Percentiles rank a stretch among this genome's conserved stretches.
phyloP scores from a whole-genome alignment of 305 asterid species.

The Vinca major region DNA sequence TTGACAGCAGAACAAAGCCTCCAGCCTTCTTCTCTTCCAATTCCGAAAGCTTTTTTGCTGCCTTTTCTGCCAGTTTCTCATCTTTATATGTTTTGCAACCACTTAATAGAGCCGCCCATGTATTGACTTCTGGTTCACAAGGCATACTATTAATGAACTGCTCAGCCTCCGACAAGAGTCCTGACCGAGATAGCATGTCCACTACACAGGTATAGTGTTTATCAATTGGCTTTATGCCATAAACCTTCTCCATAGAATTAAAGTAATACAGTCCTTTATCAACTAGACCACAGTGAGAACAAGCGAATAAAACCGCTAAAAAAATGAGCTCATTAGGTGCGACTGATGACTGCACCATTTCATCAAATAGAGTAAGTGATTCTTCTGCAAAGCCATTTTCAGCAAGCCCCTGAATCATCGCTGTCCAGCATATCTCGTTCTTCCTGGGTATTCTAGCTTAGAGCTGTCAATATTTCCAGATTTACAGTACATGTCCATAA shows the following conservation, averaged over 20 bases:
- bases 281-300: slow-evolving; percentile 79
- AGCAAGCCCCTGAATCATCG: slow-evolving; percentile 83
- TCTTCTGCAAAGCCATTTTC: slow-evolving; percentile 67
- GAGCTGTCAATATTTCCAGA: slow-evolving; percentile 57
- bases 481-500: slow-evolving; percentile 71
- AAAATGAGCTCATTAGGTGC: slow-evolving; percentile 57
- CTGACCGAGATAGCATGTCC: slow-evolving; percentile 75
- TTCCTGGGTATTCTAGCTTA: slow-evolving; percentile 29
- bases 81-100: slow-evolving; percentile 56
- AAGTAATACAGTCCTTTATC: slow-evolving; percentile 63
- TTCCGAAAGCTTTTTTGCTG: slow-evolving; percentile 31
- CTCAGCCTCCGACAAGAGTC: slow-evolving; percentile 64
- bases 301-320: slow-evolving; percentile 54
- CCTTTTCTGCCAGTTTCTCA: slow-evolving; percentile 35
- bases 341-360: slow-evolving; percentile 33
- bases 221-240: slow-evolving; percentile 38
- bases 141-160: slow-evolving; percentile 45
- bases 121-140: slow-evolving; percentile 45
- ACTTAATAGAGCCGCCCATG: slow-evolving; percentile 68
- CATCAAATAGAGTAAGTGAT: slow-evolving; percentile 55
- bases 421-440: slow-evolving; percentile 71
- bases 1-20: slow-evolving; percentile 56
- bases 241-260: slow-evolving; percentile 54
- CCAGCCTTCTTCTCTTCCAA: slow-evolving; percentile 41
- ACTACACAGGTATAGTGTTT: slow-evolving; percentile 55